A percentile compares a stretch with the other conserved stretches of the same genome.
These are phyloP conservation scores for Aurinia saxatilis DNA, from an alignment of 345 rosid genomes.

Conservation along the genomic window DNA sequence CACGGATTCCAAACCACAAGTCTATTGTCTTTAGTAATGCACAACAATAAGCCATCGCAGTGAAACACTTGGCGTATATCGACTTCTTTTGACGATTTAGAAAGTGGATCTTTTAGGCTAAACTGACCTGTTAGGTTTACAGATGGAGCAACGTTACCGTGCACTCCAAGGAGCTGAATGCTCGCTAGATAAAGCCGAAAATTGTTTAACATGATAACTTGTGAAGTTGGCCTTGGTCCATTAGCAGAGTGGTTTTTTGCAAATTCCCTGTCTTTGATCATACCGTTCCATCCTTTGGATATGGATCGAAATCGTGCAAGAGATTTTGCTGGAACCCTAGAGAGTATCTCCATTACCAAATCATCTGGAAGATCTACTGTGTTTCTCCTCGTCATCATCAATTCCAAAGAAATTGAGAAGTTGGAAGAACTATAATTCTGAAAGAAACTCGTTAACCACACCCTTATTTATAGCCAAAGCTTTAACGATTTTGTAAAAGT, in stretches of 20 bases:
- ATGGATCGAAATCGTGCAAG: neutral
- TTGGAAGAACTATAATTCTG: too few species aligned
- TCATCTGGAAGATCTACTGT: neutral
- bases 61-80: too few species aligned
- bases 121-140: neutral
- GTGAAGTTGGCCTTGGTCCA: too few species aligned
- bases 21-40: too few species aligned
- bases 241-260: neutral
- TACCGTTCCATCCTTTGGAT: neutral
- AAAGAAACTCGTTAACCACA: too few species aligned
- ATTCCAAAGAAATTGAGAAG: too few species aligned
- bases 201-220: neutral
- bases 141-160: neutral
- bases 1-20: neutral
- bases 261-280: neutral
- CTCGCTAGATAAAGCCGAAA: neutral
- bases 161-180: neutral
- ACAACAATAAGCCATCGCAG: too few species aligned
- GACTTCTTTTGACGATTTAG: too few species aligned
- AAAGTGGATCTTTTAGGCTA: neutral
- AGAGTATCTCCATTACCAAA: too few species aligned
- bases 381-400: neutral
- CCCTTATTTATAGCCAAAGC: too few species aligned
- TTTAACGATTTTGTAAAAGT: too few species aligned
- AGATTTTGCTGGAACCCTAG: too few species aligned